Evolutionary conservation across 164 flowering plant species (phyloP).

Genomic region (Chimonanthus salicifolius): DNA sequence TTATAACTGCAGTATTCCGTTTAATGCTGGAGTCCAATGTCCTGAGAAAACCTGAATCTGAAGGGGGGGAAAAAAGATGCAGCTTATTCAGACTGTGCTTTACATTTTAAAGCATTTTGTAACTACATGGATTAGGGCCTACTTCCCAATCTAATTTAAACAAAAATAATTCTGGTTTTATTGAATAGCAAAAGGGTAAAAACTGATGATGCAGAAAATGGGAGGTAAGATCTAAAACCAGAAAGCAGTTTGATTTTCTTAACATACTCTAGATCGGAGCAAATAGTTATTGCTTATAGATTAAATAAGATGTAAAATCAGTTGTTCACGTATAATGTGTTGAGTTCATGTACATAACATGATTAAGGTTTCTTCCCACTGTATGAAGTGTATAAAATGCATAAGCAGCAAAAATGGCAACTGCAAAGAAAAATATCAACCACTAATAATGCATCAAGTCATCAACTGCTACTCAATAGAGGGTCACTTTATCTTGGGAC

Average conservation of each 20-base stretch:
- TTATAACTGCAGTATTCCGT: conserved; percentile 92
- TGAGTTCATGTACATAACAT: background rate
- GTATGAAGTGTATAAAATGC: background rate
- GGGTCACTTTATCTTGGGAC: too few relatives aligned
- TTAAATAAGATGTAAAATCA: too few relatives aligned
- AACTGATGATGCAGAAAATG: background rate
- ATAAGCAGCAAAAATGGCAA: background rate
- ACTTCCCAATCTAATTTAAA: background rate
- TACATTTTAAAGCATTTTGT: background rate
- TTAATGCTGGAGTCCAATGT: conserved; percentile 93
- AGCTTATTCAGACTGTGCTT: background rate
- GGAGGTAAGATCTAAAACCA: too few relatives aligned
- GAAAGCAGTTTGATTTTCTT: too few relatives aligned
- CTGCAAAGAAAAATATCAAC: too few relatives aligned
- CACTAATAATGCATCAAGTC: too few relatives aligned
- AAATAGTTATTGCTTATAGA: too few relatives aligned
- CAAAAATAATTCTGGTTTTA: background rate
- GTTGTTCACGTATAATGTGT: too few relatives aligned
- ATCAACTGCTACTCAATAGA: too few relatives aligned
- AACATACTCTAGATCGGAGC: too few relatives aligned
- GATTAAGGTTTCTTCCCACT: background rate
- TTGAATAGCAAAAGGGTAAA: background rate
- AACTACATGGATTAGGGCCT: too few relatives aligned
- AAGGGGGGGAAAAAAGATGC: conserved; percentile 1
- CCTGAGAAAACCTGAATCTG: conserved; percentile 83